These are phyloP conservation scores for Aspergillus niger DNA, from an alignment of 2,329 filamentous ascomycete genomes.

Conservation along the genomic window DNA sequence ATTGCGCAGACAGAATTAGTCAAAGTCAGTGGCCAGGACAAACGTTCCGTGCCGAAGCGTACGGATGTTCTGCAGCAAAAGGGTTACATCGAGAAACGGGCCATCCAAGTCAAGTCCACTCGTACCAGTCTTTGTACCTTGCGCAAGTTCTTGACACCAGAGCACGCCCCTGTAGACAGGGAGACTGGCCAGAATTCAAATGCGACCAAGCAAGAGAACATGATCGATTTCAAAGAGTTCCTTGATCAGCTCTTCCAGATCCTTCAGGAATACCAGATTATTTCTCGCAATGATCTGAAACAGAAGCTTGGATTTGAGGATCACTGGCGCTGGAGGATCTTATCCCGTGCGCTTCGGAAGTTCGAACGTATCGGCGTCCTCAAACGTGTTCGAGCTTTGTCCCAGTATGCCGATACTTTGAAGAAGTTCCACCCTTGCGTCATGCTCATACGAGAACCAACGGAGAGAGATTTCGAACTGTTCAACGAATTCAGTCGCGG, in stretches of 20 bases:
- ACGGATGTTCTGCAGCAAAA: conserved; percentile 59
- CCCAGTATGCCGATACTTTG: conserved; percentile 41
- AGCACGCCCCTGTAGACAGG: conserved; percentile 16
- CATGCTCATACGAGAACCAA: conserved; percentile 47
- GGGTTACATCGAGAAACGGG: conserved; percentile 63
- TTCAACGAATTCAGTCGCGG: conserved; percentile 42
- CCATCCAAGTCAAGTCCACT: conserved; percentile 50
- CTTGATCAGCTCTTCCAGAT: conserved; percentile 51
- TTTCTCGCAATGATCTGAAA: conserved; percentile 57
- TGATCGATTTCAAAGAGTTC: conserved; percentile 54
- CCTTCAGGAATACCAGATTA: conserved; percentile 53
- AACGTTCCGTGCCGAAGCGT: conserved; percentile 63
- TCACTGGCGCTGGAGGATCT: conserved; percentile 42
- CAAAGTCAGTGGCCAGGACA: conserved; percentile 61
- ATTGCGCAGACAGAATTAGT: conserved; percentile 61
- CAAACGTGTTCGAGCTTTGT: conserved; percentile 46
- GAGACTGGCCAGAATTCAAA: conserved; percentile 17
- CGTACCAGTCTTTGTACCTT: conserved; percentile 61
- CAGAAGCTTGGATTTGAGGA: conserved; percentile 46
- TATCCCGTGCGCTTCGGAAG: conserved; percentile 47
- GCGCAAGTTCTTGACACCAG: conserved; percentile 47
- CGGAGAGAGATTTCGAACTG: conserved; percentile 40
- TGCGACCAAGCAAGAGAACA: conserved; percentile 23
- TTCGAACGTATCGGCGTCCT: conserved; percentile 50
- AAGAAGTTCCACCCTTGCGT: conserved; percentile 45